Base-by-base conservation (phyloP, 768 basidiomycete species). In the Boletus fagicola region DNA sequence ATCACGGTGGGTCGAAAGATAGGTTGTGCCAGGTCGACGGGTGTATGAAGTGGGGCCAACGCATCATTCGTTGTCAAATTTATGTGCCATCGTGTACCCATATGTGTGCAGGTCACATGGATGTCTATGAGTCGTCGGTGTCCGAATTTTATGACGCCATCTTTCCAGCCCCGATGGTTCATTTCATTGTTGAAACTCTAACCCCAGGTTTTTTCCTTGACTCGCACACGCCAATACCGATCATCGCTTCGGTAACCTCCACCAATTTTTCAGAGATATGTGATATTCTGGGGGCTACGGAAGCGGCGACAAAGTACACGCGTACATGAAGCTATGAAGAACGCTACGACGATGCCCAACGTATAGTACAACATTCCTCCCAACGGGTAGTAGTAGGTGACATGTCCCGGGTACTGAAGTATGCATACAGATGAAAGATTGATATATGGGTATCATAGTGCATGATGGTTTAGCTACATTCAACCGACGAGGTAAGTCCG, bases 391-490 rank as follows among this genome's bases (percentile, higher is more conserved):
- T 47, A 58, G 46, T 50, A 47, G 61, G 36, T 38, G 33, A 26
- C 24, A 24, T 53, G 52, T 61, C 67, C 60, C 24, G 47, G 51
- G 33, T 57, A 62, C 54, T 58, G 59, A 68, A 63, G 56, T 65
- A 62, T 67, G 69, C 60, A 65, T 71, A 71, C 66, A 71, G 49
- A 65, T 67, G 70, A 60, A 46, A 26, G 54, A 53, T 62, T 58
- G 69, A 67, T 67, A 55, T 62, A 57, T 62, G 65, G 69, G 70
- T 71, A 71, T 73, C 66, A 59, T 58, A 59, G 51, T 68, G 63
- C 62, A 65, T 53, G 48, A 57, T 62, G 38, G 33, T 36, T 45
- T 30, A 64, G 67, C 69, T 71, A 44, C 44, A 33, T 6, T 40
- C 36, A 26, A 42, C 24, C 22, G 43, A 47, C 31, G n/a, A 45